phyloP scores from a whole-genome alignment of 805 yeast species.

The Ogataea paradorogensis region DNA sequence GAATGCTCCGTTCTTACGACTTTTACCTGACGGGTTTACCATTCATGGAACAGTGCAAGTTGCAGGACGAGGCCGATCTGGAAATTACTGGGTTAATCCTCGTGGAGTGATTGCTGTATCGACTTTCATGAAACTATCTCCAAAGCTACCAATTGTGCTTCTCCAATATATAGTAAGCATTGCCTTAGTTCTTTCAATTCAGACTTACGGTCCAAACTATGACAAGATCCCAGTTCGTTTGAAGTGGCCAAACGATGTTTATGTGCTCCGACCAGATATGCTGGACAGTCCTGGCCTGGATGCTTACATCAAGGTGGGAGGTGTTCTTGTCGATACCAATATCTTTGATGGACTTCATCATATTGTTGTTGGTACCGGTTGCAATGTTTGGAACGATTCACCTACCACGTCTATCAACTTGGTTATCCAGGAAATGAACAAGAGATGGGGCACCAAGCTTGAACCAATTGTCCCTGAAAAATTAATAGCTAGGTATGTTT shows the following conservation, averaged over 20 bases:
- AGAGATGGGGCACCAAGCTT: conserved; percentile 37
- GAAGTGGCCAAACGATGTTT: conserved; percentile 97
- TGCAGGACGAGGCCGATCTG: conserved; percentile 92
- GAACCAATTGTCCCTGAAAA: conserved; percentile 38
- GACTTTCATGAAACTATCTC: conserved; percentile 59
- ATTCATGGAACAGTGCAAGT: conserved; percentile 80
- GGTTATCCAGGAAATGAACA: conserved; percentile 62
- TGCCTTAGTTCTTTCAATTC: conserved; percentile 77
- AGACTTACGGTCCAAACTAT: conserved; percentile 50
- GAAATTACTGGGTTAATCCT: conserved; percentile 94
- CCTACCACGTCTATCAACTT: conserved; percentile 88
- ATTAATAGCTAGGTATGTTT: conserved; percentile 66
- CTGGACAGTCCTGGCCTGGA: conserved; percentile 31
- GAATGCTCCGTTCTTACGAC: conserved; percentile 56
- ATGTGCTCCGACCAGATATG: conserved; percentile 63
- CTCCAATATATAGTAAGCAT: conserved; percentile 81
- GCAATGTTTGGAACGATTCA: conserved; percentile 77
- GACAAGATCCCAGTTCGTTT: conserved; percentile 74
- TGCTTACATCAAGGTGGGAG: conserved; percentile 69
- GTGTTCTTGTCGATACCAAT: conserved; percentile 79
- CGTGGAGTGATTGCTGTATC: conserved; percentile 87
- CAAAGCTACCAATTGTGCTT: conserved; percentile 63
- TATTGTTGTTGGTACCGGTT: conserved; percentile 81
- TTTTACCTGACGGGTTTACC: conserved; percentile 68
- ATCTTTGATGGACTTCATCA: conserved; percentile 57